A percentile compares a stretch with the other conserved stretches of the same genome.
These are phyloP conservation scores for Hygrophila difformis DNA, from an alignment of 257 asterid species.

Conservation along the genomic window DNA sequence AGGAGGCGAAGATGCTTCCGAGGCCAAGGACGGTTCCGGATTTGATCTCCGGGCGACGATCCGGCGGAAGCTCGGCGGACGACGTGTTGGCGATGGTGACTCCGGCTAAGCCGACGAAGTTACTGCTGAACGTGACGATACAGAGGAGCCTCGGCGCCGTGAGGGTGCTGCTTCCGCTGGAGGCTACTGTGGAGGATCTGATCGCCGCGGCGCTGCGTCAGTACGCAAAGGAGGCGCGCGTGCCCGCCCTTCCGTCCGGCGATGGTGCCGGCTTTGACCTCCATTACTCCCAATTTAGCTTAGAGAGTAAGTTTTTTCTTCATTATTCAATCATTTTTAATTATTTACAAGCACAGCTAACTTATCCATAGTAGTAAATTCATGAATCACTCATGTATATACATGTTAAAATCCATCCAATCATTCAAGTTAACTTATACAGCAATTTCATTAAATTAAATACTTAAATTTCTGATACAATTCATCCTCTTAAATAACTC, in stretches of 20 bases:
- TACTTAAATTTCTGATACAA: no score
- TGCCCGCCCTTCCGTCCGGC: conserved; percentile 29
- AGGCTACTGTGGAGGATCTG: conserved; percentile 66
- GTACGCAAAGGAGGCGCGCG: conserved; percentile 65
- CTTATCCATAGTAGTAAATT: no score
- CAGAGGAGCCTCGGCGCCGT: conserved; percentile 83
- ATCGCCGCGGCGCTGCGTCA: conserved; percentile 58
- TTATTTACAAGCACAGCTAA: no score
- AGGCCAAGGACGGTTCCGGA: conserved; percentile 81
- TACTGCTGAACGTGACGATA: conserved; percentile 66
- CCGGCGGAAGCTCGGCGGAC: conserved; percentile 10
- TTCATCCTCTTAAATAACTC: no score
- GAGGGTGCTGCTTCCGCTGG: conserved; percentile 57
- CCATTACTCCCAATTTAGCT: conserved; percentile 88
- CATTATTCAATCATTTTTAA: background rate
- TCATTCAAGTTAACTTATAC: no score
- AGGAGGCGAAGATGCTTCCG: conserved; percentile 21
- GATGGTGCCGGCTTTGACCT: conserved; percentile 49
- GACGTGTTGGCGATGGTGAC: conserved; percentile 18
- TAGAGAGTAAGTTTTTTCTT: conserved; percentile 51
- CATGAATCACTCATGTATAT: no score
- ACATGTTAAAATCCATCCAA: no score
- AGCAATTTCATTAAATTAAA: no score
- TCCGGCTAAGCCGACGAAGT: conserved; percentile 46
- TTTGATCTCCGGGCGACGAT: conserved; percentile 21